phyloP scores from a whole-genome alignment of 2,329 filamentous ascomycete species.

The Trichoderma harzianum region DNA sequence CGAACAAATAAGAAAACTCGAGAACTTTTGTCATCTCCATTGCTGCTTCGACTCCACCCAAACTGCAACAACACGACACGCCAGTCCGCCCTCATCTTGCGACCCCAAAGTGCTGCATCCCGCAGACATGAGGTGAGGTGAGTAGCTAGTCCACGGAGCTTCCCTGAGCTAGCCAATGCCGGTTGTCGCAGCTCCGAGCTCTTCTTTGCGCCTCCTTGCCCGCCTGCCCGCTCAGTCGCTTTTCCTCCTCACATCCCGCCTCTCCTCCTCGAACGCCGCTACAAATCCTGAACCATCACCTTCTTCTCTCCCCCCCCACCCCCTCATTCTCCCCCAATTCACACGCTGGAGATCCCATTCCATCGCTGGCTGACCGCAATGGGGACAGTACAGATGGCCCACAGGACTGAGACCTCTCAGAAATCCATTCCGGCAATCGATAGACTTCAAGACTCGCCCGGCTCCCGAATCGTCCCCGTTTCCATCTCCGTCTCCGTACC shows the following conservation, averaged over 20 bases:
- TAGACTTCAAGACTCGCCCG: constrained; percentile 44
- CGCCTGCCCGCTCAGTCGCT: neutral
- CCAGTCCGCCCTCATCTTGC: neutral
- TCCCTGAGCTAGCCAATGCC: constrained; percentile 3
- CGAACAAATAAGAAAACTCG: neutral
- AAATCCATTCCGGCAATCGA: constrained; percentile 40
- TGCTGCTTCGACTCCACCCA: constrained; percentile 12
- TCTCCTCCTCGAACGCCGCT: constrained; percentile 7
- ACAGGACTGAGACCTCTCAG: constrained; percentile 50
- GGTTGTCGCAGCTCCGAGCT: constrained; percentile 13
- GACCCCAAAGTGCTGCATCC: neutral
- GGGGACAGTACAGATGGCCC: constrained; percentile 49
- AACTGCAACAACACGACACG: constrained; percentile 12
- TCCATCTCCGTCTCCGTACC: constrained; percentile 33
- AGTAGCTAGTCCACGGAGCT: neutral
- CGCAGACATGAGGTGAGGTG: constrained; percentile 20
- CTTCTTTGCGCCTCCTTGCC: constrained; percentile 15
- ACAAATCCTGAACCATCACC: neutral
- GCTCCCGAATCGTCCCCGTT: constrained; percentile 55
- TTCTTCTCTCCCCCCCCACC: neutral
- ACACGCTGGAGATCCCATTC: neutral
- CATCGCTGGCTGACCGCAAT: constrained; percentile 28
- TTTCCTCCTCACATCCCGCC: neutral
- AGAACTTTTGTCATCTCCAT: constrained; percentile 6
- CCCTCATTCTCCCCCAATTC: constrained; percentile 14